These are phyloP conservation scores for Friedmanniomyces simplex DNA, from an alignment of 495 filamentous ascomycete genomes.

Conservation along the genomic window DNA sequence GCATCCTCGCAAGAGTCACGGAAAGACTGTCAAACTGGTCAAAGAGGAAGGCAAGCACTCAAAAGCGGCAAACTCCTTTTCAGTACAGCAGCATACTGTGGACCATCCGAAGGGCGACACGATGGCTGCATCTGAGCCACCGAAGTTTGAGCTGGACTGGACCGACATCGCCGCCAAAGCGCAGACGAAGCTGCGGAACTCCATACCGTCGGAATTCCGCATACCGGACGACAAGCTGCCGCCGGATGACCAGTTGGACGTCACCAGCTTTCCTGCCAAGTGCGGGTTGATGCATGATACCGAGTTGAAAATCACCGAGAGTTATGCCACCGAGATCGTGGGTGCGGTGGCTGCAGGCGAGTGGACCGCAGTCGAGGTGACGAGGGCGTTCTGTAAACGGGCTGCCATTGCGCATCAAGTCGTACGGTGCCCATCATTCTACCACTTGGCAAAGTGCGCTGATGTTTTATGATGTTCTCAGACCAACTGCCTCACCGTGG, in stretches of 20 bases:
- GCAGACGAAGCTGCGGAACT: slow-evolving; percentile 7
- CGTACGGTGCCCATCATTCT: slow-evolving; percentile 26
- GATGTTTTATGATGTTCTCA: slow-evolving; percentile 18
- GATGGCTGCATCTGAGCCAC: neutral
- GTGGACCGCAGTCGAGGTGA: slow-evolving; percentile 35
- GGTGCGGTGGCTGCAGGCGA: slow-evolving; percentile 14
- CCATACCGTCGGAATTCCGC: slow-evolving; percentile 15
- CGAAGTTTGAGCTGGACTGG: slow-evolving; percentile 3
- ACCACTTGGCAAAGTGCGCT: no score
- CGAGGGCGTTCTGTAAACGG: slow-evolving; percentile 46
- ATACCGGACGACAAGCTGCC: slow-evolving; percentile 12
- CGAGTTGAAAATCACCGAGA: slow-evolving; percentile 22
- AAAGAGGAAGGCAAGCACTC: no score
- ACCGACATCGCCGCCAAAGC: slow-evolving; percentile 15
- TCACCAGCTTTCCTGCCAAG: slow-evolving; percentile 12
- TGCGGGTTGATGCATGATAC: slow-evolving; percentile 15
- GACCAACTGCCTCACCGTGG: slow-evolving; percentile 52
- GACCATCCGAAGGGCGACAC: neutral
- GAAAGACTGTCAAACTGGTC: no score
- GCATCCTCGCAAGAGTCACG: no score
- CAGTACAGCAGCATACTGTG: no score
- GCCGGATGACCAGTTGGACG: slow-evolving; percentile 13
- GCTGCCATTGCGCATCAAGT: slow-evolving; percentile 49
- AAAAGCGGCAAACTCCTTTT: no score
- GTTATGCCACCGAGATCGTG: slow-evolving; percentile 18